Evolutionary conservation across 2,329 filamentous ascomycete genomes (phyloP), one percentile per base, ranked within the genome.

Genomic region (Nemania abortiva): DNA sequence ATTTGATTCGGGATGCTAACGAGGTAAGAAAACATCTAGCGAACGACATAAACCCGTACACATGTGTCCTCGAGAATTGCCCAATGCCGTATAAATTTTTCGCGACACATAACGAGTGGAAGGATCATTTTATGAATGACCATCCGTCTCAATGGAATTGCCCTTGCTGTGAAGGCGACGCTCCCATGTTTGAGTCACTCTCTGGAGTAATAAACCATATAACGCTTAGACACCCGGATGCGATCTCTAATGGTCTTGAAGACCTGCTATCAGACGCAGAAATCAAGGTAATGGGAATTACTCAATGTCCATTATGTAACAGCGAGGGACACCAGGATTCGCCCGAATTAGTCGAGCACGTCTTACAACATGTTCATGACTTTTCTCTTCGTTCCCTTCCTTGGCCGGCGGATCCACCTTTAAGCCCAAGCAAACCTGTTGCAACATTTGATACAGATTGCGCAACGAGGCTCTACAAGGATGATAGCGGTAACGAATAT

Each of bases 41-140:
- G 24, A 49, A 56, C 10, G 60, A 63, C 18, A 34, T 63, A 49
- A 24, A 18, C 24, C 60, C 60, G 10, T 63, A 63, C 39, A 63
- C 60, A 13, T 63, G 60, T 34, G 56, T 63, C n/a, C 37, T 49
- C 27, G 60, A 63, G 50, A 56, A 63, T 34, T 63, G 60, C 9
- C 60, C 60, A 22, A 63, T 2, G 27, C 52, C 60, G n/a, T 49
- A 63, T 6, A 47, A 24, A 3, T 29, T 63, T 37, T 63, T 63
- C 52, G 24, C 37, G 5, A 63, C 60, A 56, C 60, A 49, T 34
- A 49, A 56, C 18, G 37, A 63, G 50, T 63, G 60, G 60, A 49
- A 56, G 27, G 27, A 55, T 24, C 60, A 63, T 56, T 15, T 63
- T 39, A 63, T 34, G 37, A 24, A 63, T 49, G 39, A 56, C 52